A percentile compares a stretch with the other conserved stretches of the same genome.
These are phyloP conservation scores for Gaillardinia entomophila DNA, from an alignment of 805 yeast genomes.

Conservation along the genomic window DNA sequence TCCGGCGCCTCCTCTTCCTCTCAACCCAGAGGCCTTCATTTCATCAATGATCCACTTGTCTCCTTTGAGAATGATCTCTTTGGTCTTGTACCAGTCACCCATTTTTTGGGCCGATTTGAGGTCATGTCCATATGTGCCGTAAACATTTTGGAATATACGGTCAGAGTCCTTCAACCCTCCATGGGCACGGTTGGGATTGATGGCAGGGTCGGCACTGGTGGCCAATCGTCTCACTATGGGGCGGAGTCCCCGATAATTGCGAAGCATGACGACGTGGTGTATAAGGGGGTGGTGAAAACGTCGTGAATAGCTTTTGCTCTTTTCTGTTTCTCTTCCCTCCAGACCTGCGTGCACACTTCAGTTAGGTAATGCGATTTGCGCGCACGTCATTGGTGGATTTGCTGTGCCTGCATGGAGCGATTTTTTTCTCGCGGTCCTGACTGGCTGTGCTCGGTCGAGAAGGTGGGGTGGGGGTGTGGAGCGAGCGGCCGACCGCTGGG, in stretches of 20 bases:
- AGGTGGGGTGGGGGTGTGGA: slow-evolving; percentile 15
- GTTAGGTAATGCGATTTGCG: slow-evolving; percentile 16
- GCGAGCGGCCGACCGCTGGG: slow-evolving; percentile 19
- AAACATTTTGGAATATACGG: slow-evolving; percentile 81
- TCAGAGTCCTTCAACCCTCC: slow-evolving; percentile 81
- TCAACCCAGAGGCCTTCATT: slow-evolving; percentile 75
- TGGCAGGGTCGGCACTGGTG: slow-evolving; percentile 42
- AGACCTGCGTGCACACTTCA: slow-evolving; percentile 3
- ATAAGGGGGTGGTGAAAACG: neutral
- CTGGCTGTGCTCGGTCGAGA: neutral
- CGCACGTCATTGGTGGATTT: slow-evolving; percentile 13
- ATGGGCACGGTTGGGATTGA: slow-evolving; percentile 47
- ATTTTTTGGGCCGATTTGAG: slow-evolving; percentile 66
- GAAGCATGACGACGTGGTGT: slow-evolving; percentile 23
- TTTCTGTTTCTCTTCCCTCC: slow-evolving; percentile 1
- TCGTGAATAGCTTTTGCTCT: neutral
- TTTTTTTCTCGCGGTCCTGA: neutral
- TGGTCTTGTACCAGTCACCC: slow-evolving; percentile 93
- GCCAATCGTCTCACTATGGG: slow-evolving; percentile 31
- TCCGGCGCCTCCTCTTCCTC: slow-evolving; percentile 95
- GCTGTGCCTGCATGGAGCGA: slow-evolving; percentile 1
- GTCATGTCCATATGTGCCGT: slow-evolving; percentile 70
- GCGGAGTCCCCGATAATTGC: slow-evolving; percentile 23
- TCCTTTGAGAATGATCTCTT: slow-evolving; percentile 77
- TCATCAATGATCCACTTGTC: slow-evolving; percentile 88